Evolutionary conservation across 495 filamentous ascomycete species (phyloP).

Genomic region (Penicillium steckii): DNA sequence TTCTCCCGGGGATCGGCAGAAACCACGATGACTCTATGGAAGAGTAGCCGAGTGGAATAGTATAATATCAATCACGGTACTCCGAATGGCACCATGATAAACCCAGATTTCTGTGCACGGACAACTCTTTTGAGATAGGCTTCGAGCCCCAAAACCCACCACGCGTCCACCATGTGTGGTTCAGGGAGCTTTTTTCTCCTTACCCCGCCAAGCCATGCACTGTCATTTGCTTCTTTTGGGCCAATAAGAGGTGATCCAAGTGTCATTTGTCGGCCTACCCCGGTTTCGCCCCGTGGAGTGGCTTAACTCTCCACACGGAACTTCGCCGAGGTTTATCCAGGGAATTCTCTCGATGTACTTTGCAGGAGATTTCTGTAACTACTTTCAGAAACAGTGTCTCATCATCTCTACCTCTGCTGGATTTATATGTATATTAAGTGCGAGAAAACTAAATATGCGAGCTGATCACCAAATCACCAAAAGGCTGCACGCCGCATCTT

Average conservation of each 20-base stretch:
- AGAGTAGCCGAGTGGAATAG: neutral
- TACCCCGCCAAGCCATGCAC: constrained; percentile 11
- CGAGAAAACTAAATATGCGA: neutral
- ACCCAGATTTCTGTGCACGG: neutral
- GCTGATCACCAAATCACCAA: neutral
- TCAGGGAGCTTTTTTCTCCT: neutral
- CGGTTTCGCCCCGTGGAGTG: constrained; percentile 6
- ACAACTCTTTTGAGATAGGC: neutral
- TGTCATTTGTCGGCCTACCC: neutral
- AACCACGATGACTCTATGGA: neutral
- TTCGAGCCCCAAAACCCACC: neutral
- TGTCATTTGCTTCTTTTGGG: neutral
- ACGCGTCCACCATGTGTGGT: neutral
- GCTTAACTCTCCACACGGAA: neutral
- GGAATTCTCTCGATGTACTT: neutral
- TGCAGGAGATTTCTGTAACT: neutral
- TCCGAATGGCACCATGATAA: neutral
- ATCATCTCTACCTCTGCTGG: neutral
- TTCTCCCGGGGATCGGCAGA: constrained; percentile 7
- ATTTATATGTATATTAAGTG: neutral
- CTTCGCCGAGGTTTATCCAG: constrained; percentile 1
- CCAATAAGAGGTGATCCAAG: constrained; percentile 4
- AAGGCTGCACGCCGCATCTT: neutral
- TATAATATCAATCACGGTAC: neutral
- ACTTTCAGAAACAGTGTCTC: neutral